These are phyloP conservation scores for Uronychia binucleata DNA, from an alignment of 73 alveolate species.

Conservation along the genomic window DNA sequence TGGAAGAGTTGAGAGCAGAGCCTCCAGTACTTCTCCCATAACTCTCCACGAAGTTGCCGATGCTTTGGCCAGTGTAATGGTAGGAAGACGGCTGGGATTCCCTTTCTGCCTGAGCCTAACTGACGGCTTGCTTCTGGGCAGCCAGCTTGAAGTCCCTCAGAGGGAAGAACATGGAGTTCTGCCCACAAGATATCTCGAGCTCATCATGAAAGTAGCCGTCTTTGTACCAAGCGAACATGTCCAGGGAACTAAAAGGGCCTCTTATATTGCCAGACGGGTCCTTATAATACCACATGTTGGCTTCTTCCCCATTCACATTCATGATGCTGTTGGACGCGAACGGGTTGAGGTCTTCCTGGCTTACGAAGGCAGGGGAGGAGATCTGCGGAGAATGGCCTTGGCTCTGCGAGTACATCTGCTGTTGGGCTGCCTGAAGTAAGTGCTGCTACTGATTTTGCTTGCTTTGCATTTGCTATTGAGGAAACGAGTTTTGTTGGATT, in stretches of 20 bases:
- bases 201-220: constrained; percentile 61
- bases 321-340: constrained; percentile 14
- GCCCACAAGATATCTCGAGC: constrained; percentile 47
- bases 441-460: not conserved
- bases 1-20: too few species aligned
- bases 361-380: not conserved
- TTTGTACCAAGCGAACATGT: constrained; percentile 63
- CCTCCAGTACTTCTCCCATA: too few species aligned
- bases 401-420: not conserved
- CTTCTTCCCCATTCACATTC: constrained; percentile 13
- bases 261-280: constrained; percentile 50
- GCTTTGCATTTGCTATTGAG: constrained; percentile 1
- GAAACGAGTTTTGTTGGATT: too few species aligned
- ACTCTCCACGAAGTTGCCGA: too few species aligned
- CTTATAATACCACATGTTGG: constrained; percentile 51
- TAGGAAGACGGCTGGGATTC: constrained; percentile 5
- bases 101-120: not conserved
- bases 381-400: not conserved
- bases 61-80: not conserved
- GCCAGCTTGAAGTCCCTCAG: constrained; percentile 13
- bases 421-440: not conserved
- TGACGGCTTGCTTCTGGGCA: not conserved
- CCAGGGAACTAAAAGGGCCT: constrained; percentile 54
- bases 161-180: constrained; percentile 46
- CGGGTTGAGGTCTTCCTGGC: constrained; percentile 17